A percentile compares a stretch with the other conserved stretches of the same genome.
Evolutionary conservation across 139 green algal species (phyloP).

Genomic region (Picochlorum sp.): DNA sequence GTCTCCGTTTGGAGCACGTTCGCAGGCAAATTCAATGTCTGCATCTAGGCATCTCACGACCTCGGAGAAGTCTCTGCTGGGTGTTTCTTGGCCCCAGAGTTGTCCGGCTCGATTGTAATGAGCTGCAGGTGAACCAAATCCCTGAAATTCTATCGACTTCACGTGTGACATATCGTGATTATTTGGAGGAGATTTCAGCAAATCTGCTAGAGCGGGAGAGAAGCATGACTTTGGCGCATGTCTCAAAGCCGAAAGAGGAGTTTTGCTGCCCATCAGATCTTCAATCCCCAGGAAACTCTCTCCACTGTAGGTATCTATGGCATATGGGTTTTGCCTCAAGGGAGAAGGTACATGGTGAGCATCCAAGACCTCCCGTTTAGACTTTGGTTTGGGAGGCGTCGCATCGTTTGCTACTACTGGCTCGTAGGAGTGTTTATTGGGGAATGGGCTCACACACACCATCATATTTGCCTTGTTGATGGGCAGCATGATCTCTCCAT

Average conservation of each 20-base stretch:
- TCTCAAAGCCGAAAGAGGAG: background rate
- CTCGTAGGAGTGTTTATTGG: too few relatives aligned
- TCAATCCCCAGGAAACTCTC: too few relatives aligned
- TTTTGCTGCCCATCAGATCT: background rate
- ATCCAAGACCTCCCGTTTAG: background rate
- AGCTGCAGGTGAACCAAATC: background rate
- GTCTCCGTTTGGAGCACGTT: background rate
- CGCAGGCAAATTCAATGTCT: conserved; percentile 1
- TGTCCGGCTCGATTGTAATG: background rate
- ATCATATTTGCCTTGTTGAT: too few relatives aligned
- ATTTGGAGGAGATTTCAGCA: background rate
- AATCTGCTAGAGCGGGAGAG: background rate
- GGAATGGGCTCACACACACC: too few relatives aligned
- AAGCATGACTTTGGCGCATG: background rate
- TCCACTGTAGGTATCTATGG: too few relatives aligned
- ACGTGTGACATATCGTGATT: background rate
- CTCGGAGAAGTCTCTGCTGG: background rate
- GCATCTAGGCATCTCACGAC: conserved; percentile 1
- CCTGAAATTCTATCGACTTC: background rate
- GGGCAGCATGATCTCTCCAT: too few relatives aligned
- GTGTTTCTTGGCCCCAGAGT: background rate
- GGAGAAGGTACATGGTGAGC: background rate
- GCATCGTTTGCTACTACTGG: background rate
- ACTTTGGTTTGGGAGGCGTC: background rate
- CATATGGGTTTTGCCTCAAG: too few relatives aligned